Evolutionary conservation across 1,139 yeast genomes (phyloP).

Genomic region (Yamadazyma sp.): DNA sequence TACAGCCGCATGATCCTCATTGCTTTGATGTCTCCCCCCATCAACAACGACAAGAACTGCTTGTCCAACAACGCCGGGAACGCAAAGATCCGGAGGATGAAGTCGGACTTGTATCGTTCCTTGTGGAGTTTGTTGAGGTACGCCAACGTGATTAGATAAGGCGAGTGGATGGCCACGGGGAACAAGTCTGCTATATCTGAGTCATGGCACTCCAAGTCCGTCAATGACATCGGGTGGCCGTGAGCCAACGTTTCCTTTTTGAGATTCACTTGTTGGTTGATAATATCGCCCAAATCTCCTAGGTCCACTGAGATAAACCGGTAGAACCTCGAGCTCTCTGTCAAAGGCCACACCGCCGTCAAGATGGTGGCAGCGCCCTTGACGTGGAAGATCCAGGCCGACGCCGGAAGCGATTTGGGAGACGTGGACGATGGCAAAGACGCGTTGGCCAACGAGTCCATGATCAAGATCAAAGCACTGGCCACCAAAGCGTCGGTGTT

Average conservation of each 20-base stretch:
- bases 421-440: slow-evolving; percentile 66
- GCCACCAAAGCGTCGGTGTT: slow-evolving; percentile 94
- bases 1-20: slow-evolving; percentile 89
- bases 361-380: slow-evolving; percentile 95
- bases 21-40: slow-evolving; percentile 83
- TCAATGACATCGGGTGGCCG: slow-evolving; percentile 31
- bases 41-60: slow-evolving; percentile 68
- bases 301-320: slow-evolving; percentile 77
- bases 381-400: slow-evolving; percentile 96
- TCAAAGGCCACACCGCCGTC: slow-evolving; percentile 92
- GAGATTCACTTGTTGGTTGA: slow-evolving; percentile 46
- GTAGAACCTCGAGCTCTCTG: slow-evolving; percentile 72
- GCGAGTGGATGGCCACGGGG: slow-evolving; percentile 81
- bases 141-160: slow-evolving; percentile 82
- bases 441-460: slow-evolving; percentile 94
- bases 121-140: slow-evolving; percentile 80
- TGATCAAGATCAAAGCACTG: slow-evolving; percentile 80
- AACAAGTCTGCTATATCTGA: slow-evolving; percentile 80
- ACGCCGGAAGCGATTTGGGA: slow-evolving; percentile 74
- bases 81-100: slow-evolving; percentile 83
- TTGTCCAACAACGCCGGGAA: slow-evolving; percentile 91
- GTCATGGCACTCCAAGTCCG: slow-evolving; percentile 81
- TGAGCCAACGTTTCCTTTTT: slow-evolving; percentile 16
- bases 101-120: slow-evolving; percentile 82
- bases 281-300: slow-evolving; percentile 80